Percentiles rank a stretch among this genome's conserved stretches.
Evolutionary conservation across 1,139 yeast species (phyloP).

Genomic region (Saccharomycopsis hybrid): DNA sequence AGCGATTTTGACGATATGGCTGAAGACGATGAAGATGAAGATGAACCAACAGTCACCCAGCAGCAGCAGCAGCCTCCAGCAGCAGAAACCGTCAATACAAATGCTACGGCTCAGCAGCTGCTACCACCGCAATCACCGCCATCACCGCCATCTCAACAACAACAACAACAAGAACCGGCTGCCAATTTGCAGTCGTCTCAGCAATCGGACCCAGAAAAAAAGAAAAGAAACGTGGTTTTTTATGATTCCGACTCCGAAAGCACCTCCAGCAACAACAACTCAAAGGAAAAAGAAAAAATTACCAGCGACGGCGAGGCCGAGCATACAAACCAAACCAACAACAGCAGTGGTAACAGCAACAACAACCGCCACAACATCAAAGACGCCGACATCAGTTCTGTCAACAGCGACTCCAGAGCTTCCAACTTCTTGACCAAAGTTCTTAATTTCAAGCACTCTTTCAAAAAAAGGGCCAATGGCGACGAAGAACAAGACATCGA

Average conservation of each 20-base stretch:
- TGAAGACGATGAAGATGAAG: no score
- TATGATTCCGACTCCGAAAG: slow-evolving; percentile 9
- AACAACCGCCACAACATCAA: not conserved
- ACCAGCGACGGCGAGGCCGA: slow-evolving; percentile 6
- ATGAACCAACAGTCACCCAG: no score
- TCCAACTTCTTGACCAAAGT: slow-evolving; percentile 3
- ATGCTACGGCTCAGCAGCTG: no score
- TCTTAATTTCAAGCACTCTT: slow-evolving; percentile 2
- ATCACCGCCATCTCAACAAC: no score
- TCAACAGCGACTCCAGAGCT: slow-evolving; percentile 8
- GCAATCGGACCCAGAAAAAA: slow-evolving; percentile 1
- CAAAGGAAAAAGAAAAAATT: slow-evolving; percentile 10
- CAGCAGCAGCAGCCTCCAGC: no score
- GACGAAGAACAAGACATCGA: slow-evolving; percentile 6
- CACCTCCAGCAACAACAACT: slow-evolving; percentile 7
- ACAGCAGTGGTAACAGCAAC: not conserved
- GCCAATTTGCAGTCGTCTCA: no score
- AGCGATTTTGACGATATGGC: slow-evolving; percentile 4
- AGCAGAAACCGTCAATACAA: no score
- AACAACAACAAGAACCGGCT: no score
- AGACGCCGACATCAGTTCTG: not conserved
- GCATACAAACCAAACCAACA: not conserved
- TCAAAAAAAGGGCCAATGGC: not conserved
- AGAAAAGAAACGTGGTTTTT: slow-evolving; percentile 9
- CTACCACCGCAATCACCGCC: no score